Percentiles rank a stretch among this genome's conserved stretches.
phyloP scores from a whole-genome alignment of 352 stramenopile genomes.

The Phytophthora idaei region DNA sequence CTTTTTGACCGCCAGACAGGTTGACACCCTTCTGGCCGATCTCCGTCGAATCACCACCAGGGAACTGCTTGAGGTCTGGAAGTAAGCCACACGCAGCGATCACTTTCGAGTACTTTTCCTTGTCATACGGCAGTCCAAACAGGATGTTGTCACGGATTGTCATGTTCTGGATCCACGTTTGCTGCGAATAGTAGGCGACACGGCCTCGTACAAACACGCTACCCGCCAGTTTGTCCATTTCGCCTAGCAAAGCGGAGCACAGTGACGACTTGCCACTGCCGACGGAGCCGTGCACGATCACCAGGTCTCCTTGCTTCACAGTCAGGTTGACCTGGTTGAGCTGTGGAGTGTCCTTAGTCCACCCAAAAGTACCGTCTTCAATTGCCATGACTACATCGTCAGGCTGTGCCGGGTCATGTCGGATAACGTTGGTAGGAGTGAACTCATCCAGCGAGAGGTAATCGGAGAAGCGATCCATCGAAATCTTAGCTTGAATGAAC shows the following conservation, averaged over 20 bases:
- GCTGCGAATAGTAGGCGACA: conserved; percentile 48
- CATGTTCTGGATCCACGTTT: conserved; percentile 95
- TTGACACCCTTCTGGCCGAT: conserved; percentile 96
- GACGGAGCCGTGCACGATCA: conserved; percentile 54
- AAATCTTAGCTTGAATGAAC: conserved; percentile 33
- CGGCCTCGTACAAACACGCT: neutral
- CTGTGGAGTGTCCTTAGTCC: conserved; percentile 28
- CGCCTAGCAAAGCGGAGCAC: conserved; percentile 54
- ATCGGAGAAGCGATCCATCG: conserved; percentile 38
- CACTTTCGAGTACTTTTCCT: conserved; percentile 50
- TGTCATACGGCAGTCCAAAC: conserved; percentile 77
- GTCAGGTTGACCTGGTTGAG: conserved; percentile 47
- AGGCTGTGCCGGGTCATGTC: conserved; percentile 8
- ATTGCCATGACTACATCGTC: neutral
- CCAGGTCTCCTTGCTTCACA: conserved; percentile 52
- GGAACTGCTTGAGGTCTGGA: conserved; percentile 88
- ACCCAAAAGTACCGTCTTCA: conserved; percentile 41
- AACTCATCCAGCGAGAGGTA: too few species aligned
- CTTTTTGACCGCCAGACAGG: conserved; percentile 93
- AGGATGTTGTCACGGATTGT: conserved; percentile 94
- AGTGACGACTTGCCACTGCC: conserved; percentile 67
- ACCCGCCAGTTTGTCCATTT: conserved; percentile 68
- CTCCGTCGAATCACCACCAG: conserved; percentile 89
- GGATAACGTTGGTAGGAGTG: too few species aligned
- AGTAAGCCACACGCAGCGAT: conserved; percentile 37